Base-by-base conservation (phyloP, 108 stramenopile species). In the Pseudonitzschia multiseries region DNA sequence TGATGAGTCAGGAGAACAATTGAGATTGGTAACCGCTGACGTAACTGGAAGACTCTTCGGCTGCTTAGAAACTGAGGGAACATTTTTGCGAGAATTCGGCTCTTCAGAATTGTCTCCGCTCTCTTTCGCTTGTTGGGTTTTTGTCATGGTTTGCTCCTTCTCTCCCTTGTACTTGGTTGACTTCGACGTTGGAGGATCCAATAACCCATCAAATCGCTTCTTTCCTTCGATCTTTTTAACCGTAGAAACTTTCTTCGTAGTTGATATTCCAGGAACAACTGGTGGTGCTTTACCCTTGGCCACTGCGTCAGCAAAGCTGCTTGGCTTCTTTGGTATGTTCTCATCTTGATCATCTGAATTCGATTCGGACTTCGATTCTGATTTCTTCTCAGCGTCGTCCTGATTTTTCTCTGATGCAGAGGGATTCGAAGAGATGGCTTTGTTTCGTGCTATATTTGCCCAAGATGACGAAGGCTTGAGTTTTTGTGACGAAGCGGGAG, bases 381-480 rank as follows among this genome's bases (percentile, higher is more conserved):
- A 31, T 8, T 21, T 43, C n/a, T 68, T 75, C 32, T 62, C 28
- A 36, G 52, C n/a, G 52, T 70, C 61, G 40, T 68, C 72, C 33
- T 68, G 57, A 3, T 53, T 76, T 32, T 57, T 62, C 43, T 65
- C 71, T 51, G 65, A 40, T 62, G 61, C 50, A 26, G 77, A 6
- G 1, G 60, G 62, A 36, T 78, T 72, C 24, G 83, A 72, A 24
- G 74, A 56, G 54, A 80, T 81, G 14, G 74, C 74, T 61, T 83
- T 85, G 65, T 78, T 84, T 40, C 61, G 61, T 40, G 86, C 86
- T 53, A 87, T 83, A 4, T 82, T 83, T 21, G 86, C 86, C 86
- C 86, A 87, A 14, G 86, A 87, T 28, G 86, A 87, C 17, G 79
- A 60, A 46, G 68, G 61, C 5, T 74, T 22, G 4, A 22, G 13